Base-by-base conservation (phyloP, 2,329 filamentous ascomycete species). In the Aspergillus sergii region DNA sequence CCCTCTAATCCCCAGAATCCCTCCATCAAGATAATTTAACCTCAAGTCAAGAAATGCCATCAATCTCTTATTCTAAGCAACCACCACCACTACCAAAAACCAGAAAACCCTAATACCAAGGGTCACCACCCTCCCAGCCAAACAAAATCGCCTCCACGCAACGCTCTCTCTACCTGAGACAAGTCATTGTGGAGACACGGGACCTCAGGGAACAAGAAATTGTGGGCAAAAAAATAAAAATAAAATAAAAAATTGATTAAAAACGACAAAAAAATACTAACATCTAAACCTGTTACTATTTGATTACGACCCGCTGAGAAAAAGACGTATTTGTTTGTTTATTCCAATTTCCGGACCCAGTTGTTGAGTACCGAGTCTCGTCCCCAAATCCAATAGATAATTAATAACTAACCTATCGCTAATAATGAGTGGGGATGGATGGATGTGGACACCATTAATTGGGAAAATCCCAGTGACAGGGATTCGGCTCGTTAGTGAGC, bases 141-240 rank as follows among this genome's bases (percentile, higher is more conserved):
- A 46, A 28, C 34, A 36, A 16, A 11, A 23, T 10, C 45, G 28
- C n/a, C 45, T 48, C 45, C 12, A 28, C 45, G 45, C 57, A 53
- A 53, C 39, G 8, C 50, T 48, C 53, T 57, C 30, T 64, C 28
- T 61, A 64, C 43, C 34, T 61, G 62, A 64, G 62, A 64, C 62
- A 64, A 64, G 43, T 55, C 50, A 45, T 7, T 39, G 51, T 50
- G 48, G 59, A 57, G 59, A 64, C 62, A 59, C 62, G 62, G 62
- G 48, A 57, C 12, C 23, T 11, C 41, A 43, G 51, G 41, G 32
- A 32, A 55, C 51, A 55, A 55, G 51, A 34, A 23, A 39, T 57
- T 55, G 51, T 56, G 12, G 36, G 28, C 51, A 26, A 36, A 10
- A 41, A 39, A 39, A 16, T 5, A 36, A 16, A 39, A 58, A 4